Percentiles rank a stretch among this genome's conserved stretches.
These are phyloP conservation scores for Hypoxylon rubiginosum DNA, from an alignment of 2,329 filamentous ascomycete genomes.

Conservation along the genomic window DNA sequence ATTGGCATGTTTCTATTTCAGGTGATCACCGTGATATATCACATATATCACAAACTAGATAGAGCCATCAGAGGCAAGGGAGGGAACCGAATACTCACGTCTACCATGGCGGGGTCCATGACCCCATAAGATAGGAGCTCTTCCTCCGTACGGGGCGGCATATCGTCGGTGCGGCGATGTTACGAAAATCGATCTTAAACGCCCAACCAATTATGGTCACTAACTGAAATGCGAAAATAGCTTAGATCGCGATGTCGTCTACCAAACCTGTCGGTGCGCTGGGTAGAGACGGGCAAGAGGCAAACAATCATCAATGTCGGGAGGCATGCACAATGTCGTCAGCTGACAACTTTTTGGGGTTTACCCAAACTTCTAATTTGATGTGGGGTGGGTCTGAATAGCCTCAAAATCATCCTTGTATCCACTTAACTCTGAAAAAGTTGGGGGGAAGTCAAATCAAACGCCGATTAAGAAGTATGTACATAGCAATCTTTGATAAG, in stretches of 20 bases:
- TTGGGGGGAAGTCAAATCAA: background rate
- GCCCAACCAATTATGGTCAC: background rate
- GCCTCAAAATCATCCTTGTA: background rate
- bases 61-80: background rate
- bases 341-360: background rate
- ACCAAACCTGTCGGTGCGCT: conserved; percentile 1
- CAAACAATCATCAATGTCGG: conserved; percentile 15
- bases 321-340: conserved; percentile 2
- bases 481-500: no score
- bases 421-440: conserved; percentile 1
- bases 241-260: background rate
- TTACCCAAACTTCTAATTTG: background rate
- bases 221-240: background rate
- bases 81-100: conserved; percentile 32
- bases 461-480: background rate
- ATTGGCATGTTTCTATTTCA: background rate
- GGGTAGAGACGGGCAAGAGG: background rate
- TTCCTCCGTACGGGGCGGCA: conserved; percentile 42
- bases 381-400: background rate
- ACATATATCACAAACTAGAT: conserved; percentile 30
- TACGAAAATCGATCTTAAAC: background rate
- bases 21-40: background rate
- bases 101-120: conserved; percentile 43
- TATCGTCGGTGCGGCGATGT: conserved; percentile 5
- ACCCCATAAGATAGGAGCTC: conserved; percentile 42